Percentiles rank a stretch among this genome's conserved stretches.
Conservation (phyloP, 2,329 filamentous ascomycete genomes). For the Ascochyta fabae region DNA sequence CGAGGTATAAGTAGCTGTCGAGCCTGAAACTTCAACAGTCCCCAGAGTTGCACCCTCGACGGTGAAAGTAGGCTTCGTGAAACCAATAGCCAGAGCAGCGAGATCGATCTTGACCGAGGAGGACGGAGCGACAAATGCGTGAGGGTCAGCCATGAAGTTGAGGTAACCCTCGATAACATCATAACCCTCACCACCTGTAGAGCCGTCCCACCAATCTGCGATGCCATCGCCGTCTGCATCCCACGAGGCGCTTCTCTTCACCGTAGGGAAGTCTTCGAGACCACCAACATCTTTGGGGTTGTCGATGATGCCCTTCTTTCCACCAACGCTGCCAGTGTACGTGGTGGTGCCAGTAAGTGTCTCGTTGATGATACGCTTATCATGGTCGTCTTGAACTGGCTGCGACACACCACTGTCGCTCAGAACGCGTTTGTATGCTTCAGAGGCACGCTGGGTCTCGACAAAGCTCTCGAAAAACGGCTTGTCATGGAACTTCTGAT, state of each 20-base stretch:
- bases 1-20: conserved; percentile 18
- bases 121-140: conserved; percentile 38
- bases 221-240: conserved; percentile 45
- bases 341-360: conserved; percentile 38
- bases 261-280: conserved; percentile 42
- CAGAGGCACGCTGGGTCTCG: conserved; percentile 38
- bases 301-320: conserved; percentile 45
- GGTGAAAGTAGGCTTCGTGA: conserved; percentile 16
- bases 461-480: conserved; percentile 43
- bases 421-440: conserved; percentile 47
- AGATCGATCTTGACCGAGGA: conserved; percentile 33
- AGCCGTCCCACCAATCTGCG: conserved; percentile 48
- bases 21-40: conserved; percentile 6
- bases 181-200: conserved; percentile 42
- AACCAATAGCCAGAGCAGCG: conserved; percentile 23
- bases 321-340: conserved; percentile 40
- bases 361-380: conserved; percentile 44
- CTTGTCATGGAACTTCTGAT: conserved; percentile 40
- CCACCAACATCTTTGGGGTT: conserved; percentile 43
- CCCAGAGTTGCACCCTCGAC: conserved; percentile 19
- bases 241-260: conserved; percentile 33
- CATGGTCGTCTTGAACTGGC: conserved; percentile 42
- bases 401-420: conserved; percentile 43
- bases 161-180: conserved; percentile 45
- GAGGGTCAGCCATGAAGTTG: conserved; percentile 48